Evolutionary conservation across 768 basidiomycete species (phyloP), one percentile per base, ranked within the genome.

Genomic region (Collybiopsis luxurians): DNA sequence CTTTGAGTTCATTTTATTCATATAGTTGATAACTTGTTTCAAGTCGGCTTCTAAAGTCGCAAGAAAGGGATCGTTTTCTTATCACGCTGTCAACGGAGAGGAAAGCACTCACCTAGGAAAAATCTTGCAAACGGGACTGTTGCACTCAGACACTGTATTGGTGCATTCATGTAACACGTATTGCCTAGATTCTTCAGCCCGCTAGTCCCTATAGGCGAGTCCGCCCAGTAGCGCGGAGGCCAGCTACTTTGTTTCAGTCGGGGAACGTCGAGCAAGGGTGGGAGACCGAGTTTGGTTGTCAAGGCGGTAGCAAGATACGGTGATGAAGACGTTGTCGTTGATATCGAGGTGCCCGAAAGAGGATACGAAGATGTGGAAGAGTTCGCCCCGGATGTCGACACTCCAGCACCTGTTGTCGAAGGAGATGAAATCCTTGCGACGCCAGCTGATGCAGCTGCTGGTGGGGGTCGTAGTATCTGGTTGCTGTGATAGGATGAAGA

Each of bases 141-240:
- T 0, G 95, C 95, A 67, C 88, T 94, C 67, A 99, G 75, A 69
- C 97, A 99, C 71, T 99, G 97, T 15, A 99, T 84, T 5, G 94
- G 95, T 28, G 97, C 92, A 69, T 98, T 98, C 94, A 98, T 98
- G 68, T 98, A 99, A 70, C 97, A 99, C 7, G 97, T 99, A 69
- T 98, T 98, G 17, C 90, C 88, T 59, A 98, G 67, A 68, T 99
- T 99, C 81, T 95, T 95, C 67, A 99, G 70, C 3, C 96, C 96
- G 0, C 87, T 85, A 19, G 85, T 85, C 23, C 87, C 89, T 53
- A 95, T 85, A 59, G 87, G 82, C 39, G 84, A 76, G 67, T 95
- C 91, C 13, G 79, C 71, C 95, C 95, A 98, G 69, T 90, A 95
- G 4, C 78, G 78, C 21, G 93, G 86, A 3, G 90, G 89, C 66